Evolutionary conservation across 179 eudicot species (phyloP), one percentile per base, ranked within the genome.

Genomic region (Drosera spatulata): DNA sequence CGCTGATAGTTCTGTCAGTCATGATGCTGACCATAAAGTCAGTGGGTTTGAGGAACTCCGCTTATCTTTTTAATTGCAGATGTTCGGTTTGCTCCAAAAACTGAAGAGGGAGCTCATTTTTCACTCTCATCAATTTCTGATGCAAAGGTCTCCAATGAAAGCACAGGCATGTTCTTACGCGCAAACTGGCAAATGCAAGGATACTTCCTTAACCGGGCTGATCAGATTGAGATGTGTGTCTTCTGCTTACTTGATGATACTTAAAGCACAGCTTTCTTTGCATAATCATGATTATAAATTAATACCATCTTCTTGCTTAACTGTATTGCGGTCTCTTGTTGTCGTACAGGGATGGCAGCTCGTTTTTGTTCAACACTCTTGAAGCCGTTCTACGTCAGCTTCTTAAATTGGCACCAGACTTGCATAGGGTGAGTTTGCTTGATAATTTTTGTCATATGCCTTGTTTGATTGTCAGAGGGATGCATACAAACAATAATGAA

Each of bases 121-220:
- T 38, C 62, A 60, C 60, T 61, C 37, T 75, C 77, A 46, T 66
- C 69, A 40, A 50, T 42, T 66, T 71, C 67, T 63, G 50, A 61
- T 59, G 39, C 53, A 59, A 76, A 72, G 66, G 64, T 53, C 39
- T 55, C 51, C 9, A 78, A 77, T 64, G 72, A 69, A 56, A 64
- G 69, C 33, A 62, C 75, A 66, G 86, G 79, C 65, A 61, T 56
- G 66, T 82, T 80, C 76, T 73, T 89, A 69, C 91, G 86, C 69
- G 65, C 97, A 71, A 82, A 84, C 71, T 82, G 86, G 94, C 99
- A 93, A 74, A 75, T 89, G 67, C 95, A 93, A 59, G 95, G 96
- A 49, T 93, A 79, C 75, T 80, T 89, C 67, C 77, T 80, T 50
- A 82, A 81, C 76, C 88, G 85, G 73, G 95, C 95, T 63, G 86